Conservation (phyloP, 2,329 filamentous ascomycete species). For the Phaeosphaeriaceae sp. region DNA sequence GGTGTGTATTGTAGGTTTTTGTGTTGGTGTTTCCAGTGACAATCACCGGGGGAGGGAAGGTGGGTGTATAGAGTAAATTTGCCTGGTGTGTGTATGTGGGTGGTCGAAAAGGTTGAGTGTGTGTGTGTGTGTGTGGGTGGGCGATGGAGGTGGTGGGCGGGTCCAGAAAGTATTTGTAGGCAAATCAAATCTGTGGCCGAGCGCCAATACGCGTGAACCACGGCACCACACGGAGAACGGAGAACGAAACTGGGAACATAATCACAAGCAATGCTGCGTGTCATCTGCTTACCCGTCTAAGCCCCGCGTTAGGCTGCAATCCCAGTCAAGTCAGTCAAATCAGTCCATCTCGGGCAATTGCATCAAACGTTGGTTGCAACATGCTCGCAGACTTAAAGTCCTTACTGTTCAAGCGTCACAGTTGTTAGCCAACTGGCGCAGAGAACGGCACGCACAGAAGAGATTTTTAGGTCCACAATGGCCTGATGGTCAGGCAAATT, state of each 20-base stretch:
- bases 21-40: constrained; percentile 24
- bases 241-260: neutral
- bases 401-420: too few relatives aligned
- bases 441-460: too few relatives aligned
- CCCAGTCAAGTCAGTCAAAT: neutral
- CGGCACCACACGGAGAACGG: constrained; percentile 5
- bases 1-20: constrained; percentile 12
- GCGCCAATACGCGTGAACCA: constrained; percentile 11
- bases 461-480: too few relatives aligned
- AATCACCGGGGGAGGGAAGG: constrained; percentile 24
- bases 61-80: constrained; percentile 26
- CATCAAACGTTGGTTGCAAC: too few relatives aligned
- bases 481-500: too few relatives aligned
- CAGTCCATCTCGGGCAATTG: neutral
- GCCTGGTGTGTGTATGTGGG: constrained; percentile 24
- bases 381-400: too few relatives aligned
- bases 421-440: too few relatives aligned
- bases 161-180: constrained; percentile 20
- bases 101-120: too few relatives aligned
- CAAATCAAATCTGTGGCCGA: constrained; percentile 20
- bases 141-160: constrained; percentile 18
- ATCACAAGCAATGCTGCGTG: constrained; percentile 11
- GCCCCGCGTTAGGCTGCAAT: constrained; percentile 3
- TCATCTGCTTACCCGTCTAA: constrained; percentile 2
- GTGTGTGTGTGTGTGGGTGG: constrained; percentile 28